Evolutionary conservation across 495 filamentous ascomycete genomes (phyloP), one percentile per base, ranked within the genome.

Genomic region (Glutinoglossum americanum): DNA sequence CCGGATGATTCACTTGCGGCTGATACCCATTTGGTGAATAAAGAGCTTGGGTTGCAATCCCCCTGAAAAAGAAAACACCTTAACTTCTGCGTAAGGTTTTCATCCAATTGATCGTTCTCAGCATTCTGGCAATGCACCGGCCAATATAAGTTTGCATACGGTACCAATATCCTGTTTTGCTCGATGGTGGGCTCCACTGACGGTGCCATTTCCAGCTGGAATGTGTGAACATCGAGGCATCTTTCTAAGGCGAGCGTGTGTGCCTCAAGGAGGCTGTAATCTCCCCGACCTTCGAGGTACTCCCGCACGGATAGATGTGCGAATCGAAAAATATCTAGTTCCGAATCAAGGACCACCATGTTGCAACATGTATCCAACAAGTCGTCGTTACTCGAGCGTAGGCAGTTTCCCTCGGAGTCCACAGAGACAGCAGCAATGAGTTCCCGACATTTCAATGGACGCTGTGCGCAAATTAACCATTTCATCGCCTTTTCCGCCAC

Each of bases 271-370:
- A 15, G n/a, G n/a, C n/a, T n/a, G 17, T 53, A 57, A 21, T 59
- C 58, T 23, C 13, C 26, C 19, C 47, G 27, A 21, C 39, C 13
- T 13, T 63, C 57, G 3, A 63, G 45, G 28, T 55, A 63, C 47
- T 63, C 62, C 21, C 57, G 54, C 10, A 64, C 55, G 1, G 60
- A 62, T 11, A 62, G 30, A 44, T 64, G 61, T 11, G 62, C 62
- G 1, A 64, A 62, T 35, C 58, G 26, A n/a, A 64, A n/a, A n/a
- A 60, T 27, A 1, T 33, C 25, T 0, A 61, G 47, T 32, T 41
- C 37, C 3, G 5, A 1, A 21, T 64, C 58, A 1, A 60, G 26
- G 17, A 61, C 56, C 0, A 62, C 51, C 19, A 64, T 37, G 26
- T 59, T 63, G 11, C 62, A 56, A 11, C 62, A 64, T 13, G 56